Percentiles rank a stretch among this genome's conserved stretches.
Evolutionary conservation across 192 early-diverging fungal species (phyloP).

Genomic region (Coemansia sp.): DNA sequence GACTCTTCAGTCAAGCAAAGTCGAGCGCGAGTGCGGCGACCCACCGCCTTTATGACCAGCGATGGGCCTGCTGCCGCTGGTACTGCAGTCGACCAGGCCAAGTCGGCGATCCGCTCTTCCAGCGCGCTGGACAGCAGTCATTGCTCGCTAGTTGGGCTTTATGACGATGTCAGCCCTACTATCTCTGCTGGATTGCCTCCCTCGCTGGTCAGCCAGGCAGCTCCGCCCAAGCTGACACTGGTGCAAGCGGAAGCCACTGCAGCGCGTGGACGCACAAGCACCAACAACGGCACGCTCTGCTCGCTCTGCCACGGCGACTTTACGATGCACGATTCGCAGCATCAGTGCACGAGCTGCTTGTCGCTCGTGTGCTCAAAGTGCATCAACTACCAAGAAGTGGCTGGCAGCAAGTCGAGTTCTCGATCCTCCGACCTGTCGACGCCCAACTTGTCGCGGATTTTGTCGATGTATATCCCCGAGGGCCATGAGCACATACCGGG

Average conservation of each 20-base stretch:
- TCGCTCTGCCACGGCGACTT: constrained; percentile 49
- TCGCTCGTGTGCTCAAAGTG: constrained; percentile 40
- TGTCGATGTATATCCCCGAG: constrained; percentile 45
- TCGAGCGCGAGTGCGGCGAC: constrained; percentile 12
- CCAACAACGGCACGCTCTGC: constrained; percentile 32
- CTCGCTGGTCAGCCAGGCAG: constrained; percentile 35
- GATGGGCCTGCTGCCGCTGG: not conserved
- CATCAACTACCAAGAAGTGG: constrained; percentile 11
- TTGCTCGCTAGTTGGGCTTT: constrained; percentile 32
- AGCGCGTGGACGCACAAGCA: constrained; percentile 13
- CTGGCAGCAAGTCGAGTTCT: not conserved
- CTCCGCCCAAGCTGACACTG: constrained; percentile 44
- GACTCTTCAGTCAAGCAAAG: constrained; percentile 18
- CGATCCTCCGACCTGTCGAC: not conserved
- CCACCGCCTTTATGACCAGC: constrained; percentile 15
- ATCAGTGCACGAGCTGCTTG: constrained; percentile 46
- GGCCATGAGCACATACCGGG: constrained; percentile 24
- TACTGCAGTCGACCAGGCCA: not conserved
- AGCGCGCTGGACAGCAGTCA: constrained; percentile 12
- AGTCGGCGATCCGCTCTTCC: not conserved
- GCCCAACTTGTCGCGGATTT: constrained; percentile 20
- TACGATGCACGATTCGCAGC: constrained; percentile 28
- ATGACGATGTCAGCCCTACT: constrained; percentile 13
- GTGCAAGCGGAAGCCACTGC: constrained; percentile 38
- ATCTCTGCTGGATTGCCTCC: constrained; percentile 5